phyloP scores from a whole-genome alignment of 2,329 filamentous ascomycete species.

The Arthrocladium fulminans region DNA sequence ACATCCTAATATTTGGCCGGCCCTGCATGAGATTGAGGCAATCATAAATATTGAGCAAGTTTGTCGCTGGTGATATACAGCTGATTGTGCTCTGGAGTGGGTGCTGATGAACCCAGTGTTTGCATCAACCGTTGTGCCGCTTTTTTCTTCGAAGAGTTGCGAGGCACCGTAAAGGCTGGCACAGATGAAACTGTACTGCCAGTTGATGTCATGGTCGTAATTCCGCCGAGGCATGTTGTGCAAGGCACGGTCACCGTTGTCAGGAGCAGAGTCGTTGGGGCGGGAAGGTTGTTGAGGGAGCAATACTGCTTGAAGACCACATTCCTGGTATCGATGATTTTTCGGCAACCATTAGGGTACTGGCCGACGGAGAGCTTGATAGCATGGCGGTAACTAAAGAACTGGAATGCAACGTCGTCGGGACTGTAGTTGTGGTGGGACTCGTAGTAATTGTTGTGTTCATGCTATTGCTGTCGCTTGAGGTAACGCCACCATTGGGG shows the following conservation, averaged over 20 bases:
- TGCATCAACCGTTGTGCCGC: neutral
- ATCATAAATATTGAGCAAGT: constrained; percentile 5
- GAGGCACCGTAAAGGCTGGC: constrained; percentile 1
- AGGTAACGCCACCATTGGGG: constrained; percentile 1
- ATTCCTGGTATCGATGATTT: neutral
- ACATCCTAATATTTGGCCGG: neutral
- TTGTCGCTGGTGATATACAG: constrained; percentile 3
- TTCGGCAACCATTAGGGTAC: neutral
- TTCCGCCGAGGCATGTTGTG: constrained; percentile 1
- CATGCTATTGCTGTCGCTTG: neutral
- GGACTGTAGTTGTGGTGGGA: constrained; percentile 1
- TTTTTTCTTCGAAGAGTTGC: neutral
- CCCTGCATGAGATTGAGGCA: neutral
- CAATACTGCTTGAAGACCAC: neutral
- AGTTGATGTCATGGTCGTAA: constrained; percentile 7
- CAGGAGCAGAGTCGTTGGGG: constrained; percentile 1
- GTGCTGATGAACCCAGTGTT: neutral
- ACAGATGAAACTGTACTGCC: constrained; percentile 3
- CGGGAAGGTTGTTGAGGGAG: too few relatives aligned
- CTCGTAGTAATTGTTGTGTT: constrained; percentile 5
- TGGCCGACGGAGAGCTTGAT: constrained; percentile 1
- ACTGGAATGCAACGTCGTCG: neutral
- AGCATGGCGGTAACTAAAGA: neutral
- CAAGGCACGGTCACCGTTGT: constrained; percentile 2
- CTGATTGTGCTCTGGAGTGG: neutral